phyloP scores from a whole-genome alignment of 805 yeast species.

The Geotrichum ghanense region DNA sequence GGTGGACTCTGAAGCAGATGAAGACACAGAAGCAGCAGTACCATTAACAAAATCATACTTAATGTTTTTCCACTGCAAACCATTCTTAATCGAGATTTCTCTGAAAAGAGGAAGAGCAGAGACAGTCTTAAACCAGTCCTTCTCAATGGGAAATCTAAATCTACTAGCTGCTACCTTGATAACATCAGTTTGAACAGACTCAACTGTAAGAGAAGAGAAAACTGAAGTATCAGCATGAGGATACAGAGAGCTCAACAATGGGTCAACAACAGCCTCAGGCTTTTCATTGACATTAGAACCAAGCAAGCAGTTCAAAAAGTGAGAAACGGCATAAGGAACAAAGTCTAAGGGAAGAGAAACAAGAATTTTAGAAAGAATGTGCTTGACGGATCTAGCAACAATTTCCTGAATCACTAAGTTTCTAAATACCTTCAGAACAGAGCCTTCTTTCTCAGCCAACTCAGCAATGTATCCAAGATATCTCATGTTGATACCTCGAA shows the following conservation, averaged over 20 bases:
- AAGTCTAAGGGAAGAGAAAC: constrained; percentile 38
- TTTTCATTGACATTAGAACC: constrained; percentile 37
- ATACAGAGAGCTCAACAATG: constrained; percentile 30
- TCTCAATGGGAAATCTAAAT: constrained; percentile 49
- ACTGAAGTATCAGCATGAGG: constrained; percentile 26
- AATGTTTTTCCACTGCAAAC: constrained; percentile 69
- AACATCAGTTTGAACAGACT: constrained; percentile 34
- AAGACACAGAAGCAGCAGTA: constrained; percentile 25
- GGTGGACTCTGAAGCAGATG: constrained; percentile 17
- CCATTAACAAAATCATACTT: constrained; percentile 33
- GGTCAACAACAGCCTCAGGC: constrained; percentile 34
- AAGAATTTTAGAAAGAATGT: constrained; percentile 45
- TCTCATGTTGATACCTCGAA: constrained; percentile 77
- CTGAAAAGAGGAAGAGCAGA: constrained; percentile 43
- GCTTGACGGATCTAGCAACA: constrained; percentile 71
- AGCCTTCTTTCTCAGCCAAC: constrained; percentile 23
- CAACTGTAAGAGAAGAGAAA: constrained; percentile 37
- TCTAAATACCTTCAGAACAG: constrained; percentile 29
- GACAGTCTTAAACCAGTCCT: constrained; percentile 35
- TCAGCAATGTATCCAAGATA: constrained; percentile 61
- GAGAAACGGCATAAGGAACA: constrained; percentile 51
- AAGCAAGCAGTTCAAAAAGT: constrained; percentile 43
- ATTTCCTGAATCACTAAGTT: constrained; percentile 58
- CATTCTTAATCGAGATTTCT: constrained; percentile 64
- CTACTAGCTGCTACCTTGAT: constrained; percentile 44